Conservation (phyloP, 805 yeast genomes). For the Maudiozyma bulderi region DNA sequence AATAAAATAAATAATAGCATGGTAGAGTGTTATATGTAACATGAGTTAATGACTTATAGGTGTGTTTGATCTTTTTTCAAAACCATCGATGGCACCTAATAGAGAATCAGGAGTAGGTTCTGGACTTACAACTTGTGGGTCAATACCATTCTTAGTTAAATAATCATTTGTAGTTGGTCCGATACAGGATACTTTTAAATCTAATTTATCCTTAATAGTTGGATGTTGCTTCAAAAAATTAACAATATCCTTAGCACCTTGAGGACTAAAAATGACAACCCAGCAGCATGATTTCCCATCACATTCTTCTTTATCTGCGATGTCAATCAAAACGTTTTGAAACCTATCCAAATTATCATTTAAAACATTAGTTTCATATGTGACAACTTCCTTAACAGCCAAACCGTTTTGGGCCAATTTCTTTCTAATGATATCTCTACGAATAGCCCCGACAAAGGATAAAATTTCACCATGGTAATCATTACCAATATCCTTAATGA, state of each 20-base stretch:
- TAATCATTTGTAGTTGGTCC: slow-evolving; percentile 85
- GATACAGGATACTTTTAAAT: slow-evolving; percentile 55
- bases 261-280: slow-evolving; percentile 87
- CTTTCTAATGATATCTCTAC: slow-evolving; percentile 73
- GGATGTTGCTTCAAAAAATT: slow-evolving; percentile 28
- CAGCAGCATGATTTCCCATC: slow-evolving; percentile 31
- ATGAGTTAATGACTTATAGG: not conserved
- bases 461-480: slow-evolving; percentile 32
- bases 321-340: slow-evolving; percentile 2
- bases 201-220: slow-evolving; percentile 19
- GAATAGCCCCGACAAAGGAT: slow-evolving; percentile 78
- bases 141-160: slow-evolving; percentile 41
- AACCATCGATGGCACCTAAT: slow-evolving; percentile 27
- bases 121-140: slow-evolving; percentile 53
- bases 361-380: slow-evolving; percentile 56
- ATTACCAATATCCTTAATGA: slow-evolving; percentile 31
- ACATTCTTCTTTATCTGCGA: slow-evolving; percentile 6
- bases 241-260: slow-evolving; percentile 65
- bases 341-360: slow-evolving; percentile 38
- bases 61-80: not conserved
- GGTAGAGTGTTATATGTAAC: not conserved
- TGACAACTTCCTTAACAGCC: slow-evolving; percentile 41
- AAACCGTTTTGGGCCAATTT: slow-evolving; percentile 31
- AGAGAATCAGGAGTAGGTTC: slow-evolving; percentile 65
- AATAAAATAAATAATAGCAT: not conserved